Evolutionary conservation across 352 stramenopile genomes (phyloP).

Genomic region (Hyaloperonospora brassicae): DNA sequence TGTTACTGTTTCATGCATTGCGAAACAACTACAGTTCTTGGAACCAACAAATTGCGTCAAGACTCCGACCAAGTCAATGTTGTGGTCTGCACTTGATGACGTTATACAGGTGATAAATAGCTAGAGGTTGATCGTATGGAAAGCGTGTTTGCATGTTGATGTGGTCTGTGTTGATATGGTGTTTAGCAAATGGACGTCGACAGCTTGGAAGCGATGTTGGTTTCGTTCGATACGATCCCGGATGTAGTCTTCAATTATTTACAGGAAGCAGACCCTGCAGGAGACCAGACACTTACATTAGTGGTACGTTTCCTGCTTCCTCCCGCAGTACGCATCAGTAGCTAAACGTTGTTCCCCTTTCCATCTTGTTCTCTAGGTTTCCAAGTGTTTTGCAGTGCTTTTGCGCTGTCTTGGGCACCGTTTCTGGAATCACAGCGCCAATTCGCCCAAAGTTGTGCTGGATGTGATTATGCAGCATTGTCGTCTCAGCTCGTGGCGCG

Average conservation of each 20-base stretch:
- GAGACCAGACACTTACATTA: constrained; percentile 64
- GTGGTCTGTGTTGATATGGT: neutral
- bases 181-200: constrained; percentile 69
- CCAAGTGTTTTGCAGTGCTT: constrained; percentile 72
- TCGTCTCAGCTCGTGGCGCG: constrained; percentile 48
- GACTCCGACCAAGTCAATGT: constrained; percentile 61
- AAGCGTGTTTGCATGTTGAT: constrained; percentile 3
- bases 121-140: neutral
- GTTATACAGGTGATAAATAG: constrained; percentile 61
- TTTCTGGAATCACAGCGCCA: constrained; percentile 80
- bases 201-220: constrained; percentile 67
- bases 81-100: constrained; percentile 77
- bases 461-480: constrained; percentile 69
- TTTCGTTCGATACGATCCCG: constrained; percentile 83
- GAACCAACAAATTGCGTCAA: constrained; percentile 66
- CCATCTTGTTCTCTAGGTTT: constrained; percentile 38
- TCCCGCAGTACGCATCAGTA: neutral
- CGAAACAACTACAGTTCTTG: constrained; percentile 44
- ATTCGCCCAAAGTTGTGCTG: constrained; percentile 54
- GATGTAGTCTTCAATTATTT: constrained; percentile 82
- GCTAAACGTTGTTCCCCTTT: constrained; percentile 1
- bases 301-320: constrained; percentile 35
- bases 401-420: constrained; percentile 65
- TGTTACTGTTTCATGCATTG: constrained; percentile 2
- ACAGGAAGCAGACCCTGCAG: constrained; percentile 57